A percentile compares a stretch with the other conserved stretches of the same genome.
Conservation (phyloP, 768 basidiomycete genomes). For the Coprinopsis strossmayeri region DNA sequence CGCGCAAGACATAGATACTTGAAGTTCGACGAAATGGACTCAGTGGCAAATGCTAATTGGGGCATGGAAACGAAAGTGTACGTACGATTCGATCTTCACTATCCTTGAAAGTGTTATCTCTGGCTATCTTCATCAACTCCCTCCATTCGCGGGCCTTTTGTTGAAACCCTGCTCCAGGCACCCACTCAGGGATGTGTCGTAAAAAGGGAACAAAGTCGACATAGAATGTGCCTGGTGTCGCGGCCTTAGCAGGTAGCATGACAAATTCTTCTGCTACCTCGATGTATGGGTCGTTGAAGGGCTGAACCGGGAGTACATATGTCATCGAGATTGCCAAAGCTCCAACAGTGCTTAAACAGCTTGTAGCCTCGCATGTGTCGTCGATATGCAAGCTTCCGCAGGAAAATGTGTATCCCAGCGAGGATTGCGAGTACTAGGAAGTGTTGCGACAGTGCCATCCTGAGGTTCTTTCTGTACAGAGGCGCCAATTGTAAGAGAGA, state of each 20-base stretch:
- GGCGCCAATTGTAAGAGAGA: too few species aligned
- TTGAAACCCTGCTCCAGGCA: constrained; percentile 51
- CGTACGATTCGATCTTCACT: constrained; percentile 17
- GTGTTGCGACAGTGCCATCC: too few species aligned
- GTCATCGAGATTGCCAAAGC: constrained; percentile 48
- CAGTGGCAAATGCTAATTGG: too few species aligned
- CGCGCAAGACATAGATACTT: not conserved
- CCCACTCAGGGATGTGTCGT: constrained; percentile 42
- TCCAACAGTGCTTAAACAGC: constrained; percentile 30
- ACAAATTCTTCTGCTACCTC: constrained; percentile 30
- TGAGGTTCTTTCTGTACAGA: too few species aligned
- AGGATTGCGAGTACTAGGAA: too few species aligned
- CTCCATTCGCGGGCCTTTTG: constrained; percentile 39
- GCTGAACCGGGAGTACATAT: too few species aligned
- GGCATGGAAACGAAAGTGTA: too few species aligned
- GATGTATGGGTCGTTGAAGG: constrained; percentile 37
- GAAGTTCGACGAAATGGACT: too few species aligned
- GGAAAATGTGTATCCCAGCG: too few species aligned
- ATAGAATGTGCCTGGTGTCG: constrained; percentile 19
- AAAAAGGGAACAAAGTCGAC: constrained; percentile 30
- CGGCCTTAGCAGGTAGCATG: constrained; percentile 17
- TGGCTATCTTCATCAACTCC: constrained; percentile 22
- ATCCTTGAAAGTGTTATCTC: constrained; percentile 26
- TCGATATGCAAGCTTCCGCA: too few species aligned
- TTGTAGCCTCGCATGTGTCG: too few species aligned